A percentile compares a stretch with the other conserved stretches of the same genome.
These are phyloP conservation scores for Tagetes erecta DNA, from an alignment of 129 eudicot genomes.

Conservation along the genomic window DNA sequence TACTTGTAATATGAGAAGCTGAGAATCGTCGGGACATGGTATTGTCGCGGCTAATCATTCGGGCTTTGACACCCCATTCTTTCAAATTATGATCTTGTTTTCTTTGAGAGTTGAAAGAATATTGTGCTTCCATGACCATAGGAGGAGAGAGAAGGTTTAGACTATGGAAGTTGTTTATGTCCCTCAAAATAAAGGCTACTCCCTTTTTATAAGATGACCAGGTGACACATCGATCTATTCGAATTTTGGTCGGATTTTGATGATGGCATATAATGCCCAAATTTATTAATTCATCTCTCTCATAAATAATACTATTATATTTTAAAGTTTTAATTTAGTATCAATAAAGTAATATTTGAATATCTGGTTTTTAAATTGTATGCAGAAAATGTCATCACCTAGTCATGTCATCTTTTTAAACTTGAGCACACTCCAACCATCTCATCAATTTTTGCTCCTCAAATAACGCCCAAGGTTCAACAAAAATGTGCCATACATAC, in stretches of 20 bases:
- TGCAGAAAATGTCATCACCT: too few relatives aligned
- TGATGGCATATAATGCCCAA: constrained; percentile 24
- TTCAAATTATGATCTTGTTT: constrained; percentile 46
- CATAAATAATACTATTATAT: neutral
- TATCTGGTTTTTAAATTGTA: too few relatives aligned
- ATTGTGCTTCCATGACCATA: constrained; percentile 41
- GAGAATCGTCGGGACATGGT: constrained; percentile 78
- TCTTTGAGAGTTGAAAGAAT: constrained; percentile 35
- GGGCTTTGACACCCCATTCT: constrained; percentile 74
- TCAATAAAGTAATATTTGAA: neutral
- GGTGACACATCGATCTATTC: constrained; percentile 17
- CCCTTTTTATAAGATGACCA: constrained; percentile 31
- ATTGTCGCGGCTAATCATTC: constrained; percentile 72
- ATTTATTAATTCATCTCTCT: constrained; percentile 11
- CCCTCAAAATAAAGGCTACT: constrained; percentile 10
- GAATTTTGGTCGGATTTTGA: constrained; percentile 29
- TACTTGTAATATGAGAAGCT: constrained; percentile 56
- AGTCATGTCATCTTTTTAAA: too few relatives aligned
- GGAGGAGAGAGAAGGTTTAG: constrained; percentile 7
- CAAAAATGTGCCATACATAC: too few relatives aligned
- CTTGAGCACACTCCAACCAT: too few relatives aligned
- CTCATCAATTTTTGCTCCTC: too few relatives aligned
- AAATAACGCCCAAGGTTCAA: too few relatives aligned
- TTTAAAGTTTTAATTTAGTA: neutral
- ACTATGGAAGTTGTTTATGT: constrained; percentile 23